Evolutionary conservation across 208 protist species (phyloP), one percentile per base, ranked within the genome.

Genomic region (Kentomonas sorsogonicus): DNA sequence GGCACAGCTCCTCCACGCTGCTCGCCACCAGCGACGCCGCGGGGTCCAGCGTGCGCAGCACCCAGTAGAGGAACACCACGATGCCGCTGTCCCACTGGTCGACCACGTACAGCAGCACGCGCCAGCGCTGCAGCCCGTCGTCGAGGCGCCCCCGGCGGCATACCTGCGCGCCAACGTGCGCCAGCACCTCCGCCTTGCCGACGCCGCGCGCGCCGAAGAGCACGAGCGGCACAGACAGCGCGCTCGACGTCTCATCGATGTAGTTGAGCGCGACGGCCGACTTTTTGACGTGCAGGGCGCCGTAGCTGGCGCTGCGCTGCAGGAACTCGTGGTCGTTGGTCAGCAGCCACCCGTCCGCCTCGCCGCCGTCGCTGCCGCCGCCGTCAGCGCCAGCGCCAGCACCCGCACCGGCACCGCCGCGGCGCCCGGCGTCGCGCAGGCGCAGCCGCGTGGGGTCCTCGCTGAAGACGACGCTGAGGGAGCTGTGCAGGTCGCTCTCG

Each of bases 401-500:
- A 22, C 18, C 52, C 2, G 33, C 16, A 43, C 22, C 15, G 9
- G 36, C 52, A 38, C 20, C 41, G 18, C 1, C 23, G 25, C 23
- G 27, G 34, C 27, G 27, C 16, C 18, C 45, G 22, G 39, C 39
- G 3, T 47, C 53, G 1, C 34, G 25, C 30, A 26, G 31, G 20
- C 43, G 7, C 30, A 47, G n/a, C n/a, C 56, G 53, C 46, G 60
- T 41, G 20, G 63, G 40, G 15, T 52, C 46, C 54, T 87, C 74
- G 13, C 56, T 45, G 41, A 86, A 94, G 15, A 82, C 55, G 13
- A 66, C 53, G n/a, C 39, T 29, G 22, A 91, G 60, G 20, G 83
- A 66, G 33, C 61, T 44, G 39, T 74, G 67, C 22, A 91, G 72
- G 58, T 94, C 87, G 45, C 72, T 87, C 60, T 89, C 83, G 58